Base-by-base conservation (phyloP, 106 monocot species). In the Apostasia shenzhenica region DNA sequence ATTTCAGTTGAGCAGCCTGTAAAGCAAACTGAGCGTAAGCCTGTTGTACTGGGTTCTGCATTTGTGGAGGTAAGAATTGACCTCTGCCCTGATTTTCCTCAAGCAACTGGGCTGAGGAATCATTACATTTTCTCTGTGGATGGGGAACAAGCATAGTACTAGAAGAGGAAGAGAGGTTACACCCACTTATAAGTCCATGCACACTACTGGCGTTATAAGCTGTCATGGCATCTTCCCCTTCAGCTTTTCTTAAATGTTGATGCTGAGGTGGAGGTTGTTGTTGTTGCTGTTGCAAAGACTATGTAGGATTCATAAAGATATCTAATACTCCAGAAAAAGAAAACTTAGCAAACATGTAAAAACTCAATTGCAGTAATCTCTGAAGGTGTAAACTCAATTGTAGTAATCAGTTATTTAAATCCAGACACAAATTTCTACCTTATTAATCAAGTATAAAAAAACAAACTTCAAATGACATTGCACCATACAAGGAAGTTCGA, bases 1-100 rank as follows among this genome's bases (percentile, higher is more conserved):
- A 63, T 57, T 90, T 93, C 11, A 87, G 89, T 55, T 89, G 89
- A 41, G 79, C 80, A 41, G 81, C 73, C 63, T 89, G 89, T 49
- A 87, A 54, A 61, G 86, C 82, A 72, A 74, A 83, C 58, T 92
- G 88, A 53, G 83, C 72, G 61, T 88, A 88, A 59, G 87, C 80
- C 73, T 89, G 89, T 14, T 87, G 79, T 48, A 81, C 56, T 38
- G 82, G 80, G 71, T 85, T 89, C 73, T 73, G 86, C n/a, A 53
- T 37, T 66, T 86, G 79, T 11, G 69, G 70, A 11, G 73, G 75
- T 43, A 70, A 45, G 8, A 48, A 73, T 59, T 80, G 82, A 2
- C 37, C 80, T 76, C 75, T 78, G 53, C 61, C 78, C 57, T 80
- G 81, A 54, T 62, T 74, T 14, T 78, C 82, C 3, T 77, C 83